Percentiles rank a stretch among this genome's conserved stretches.
These are phyloP conservation scores for Nasturtium officinale DNA, from an alignment of 345 rosid genomes.

Conservation along the genomic window DNA sequence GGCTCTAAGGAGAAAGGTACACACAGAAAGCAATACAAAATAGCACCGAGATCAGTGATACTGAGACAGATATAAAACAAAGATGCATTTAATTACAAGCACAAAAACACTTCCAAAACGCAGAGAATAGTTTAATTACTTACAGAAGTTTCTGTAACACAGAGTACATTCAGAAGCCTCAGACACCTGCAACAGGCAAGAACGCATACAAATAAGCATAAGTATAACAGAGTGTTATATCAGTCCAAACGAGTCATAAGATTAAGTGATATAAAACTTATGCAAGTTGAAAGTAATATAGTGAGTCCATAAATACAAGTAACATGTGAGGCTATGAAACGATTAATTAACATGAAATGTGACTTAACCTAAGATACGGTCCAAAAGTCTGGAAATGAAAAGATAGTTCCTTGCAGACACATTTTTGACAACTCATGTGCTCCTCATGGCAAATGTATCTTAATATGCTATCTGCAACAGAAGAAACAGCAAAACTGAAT, in stretches of 20 bases:
- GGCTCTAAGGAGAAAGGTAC: conserved; percentile 15
- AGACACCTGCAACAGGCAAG: conserved; percentile 60
- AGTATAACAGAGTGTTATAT: conserved; percentile 1
- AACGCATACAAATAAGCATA: conserved; percentile 14
- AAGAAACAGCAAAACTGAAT: conserved; percentile 25
- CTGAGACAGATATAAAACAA: conserved; percentile 4
- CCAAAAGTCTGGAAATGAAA: conserved; percentile 73
- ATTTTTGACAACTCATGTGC: conserved; percentile 33
- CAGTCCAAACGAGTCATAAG: neutral
- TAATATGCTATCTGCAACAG: conserved; percentile 55
- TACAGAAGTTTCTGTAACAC: conserved; percentile 76
- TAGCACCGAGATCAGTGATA: neutral
- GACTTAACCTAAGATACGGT: conserved; percentile 52
- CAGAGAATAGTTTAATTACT: conserved; percentile 36
- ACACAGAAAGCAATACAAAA: conserved; percentile 2
- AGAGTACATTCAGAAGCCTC: conserved; percentile 80
- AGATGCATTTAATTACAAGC: conserved; percentile 3
- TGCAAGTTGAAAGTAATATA: neutral
- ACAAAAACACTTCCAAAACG: conserved; percentile 1
- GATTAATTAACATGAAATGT: neutral
- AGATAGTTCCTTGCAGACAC: conserved; percentile 53
- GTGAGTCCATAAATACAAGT: neutral
- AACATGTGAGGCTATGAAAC: neutral
- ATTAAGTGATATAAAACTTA: neutral
- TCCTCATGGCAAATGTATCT: conserved; percentile 57